These are phyloP conservation scores for Gossypium lobatum DNA, from an alignment of 441 rosid species.

Conservation along the genomic window DNA sequence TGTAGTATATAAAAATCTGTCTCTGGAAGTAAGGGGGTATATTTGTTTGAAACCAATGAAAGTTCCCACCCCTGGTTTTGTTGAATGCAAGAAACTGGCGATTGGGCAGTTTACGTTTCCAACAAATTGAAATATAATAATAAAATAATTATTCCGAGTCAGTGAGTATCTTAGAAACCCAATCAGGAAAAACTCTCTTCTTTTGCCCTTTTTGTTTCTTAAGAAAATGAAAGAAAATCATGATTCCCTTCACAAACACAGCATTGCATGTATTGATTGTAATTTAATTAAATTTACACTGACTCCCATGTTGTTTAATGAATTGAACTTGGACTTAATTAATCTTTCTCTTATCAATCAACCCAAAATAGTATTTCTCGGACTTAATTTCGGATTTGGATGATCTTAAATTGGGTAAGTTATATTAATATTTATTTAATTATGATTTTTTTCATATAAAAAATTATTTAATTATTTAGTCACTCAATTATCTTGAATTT, in stretches of 20 bases:
- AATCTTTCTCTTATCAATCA: background rate
- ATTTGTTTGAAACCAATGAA: too few relatives aligned
- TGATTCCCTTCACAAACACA: background rate
- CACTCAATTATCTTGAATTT: too few relatives aligned
- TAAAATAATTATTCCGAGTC: too few relatives aligned
- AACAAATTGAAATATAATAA: background rate
- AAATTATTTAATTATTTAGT: too few relatives aligned
- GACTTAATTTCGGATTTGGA: too few relatives aligned
- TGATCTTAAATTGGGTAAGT: too few relatives aligned
- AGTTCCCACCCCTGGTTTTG: conserved; percentile 11
- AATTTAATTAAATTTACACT: background rate
- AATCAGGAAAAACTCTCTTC: background rate
- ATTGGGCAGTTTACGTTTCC: background rate
- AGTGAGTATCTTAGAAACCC: background rate
- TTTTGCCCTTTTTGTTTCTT: background rate
- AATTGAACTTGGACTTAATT: conserved; percentile 45
- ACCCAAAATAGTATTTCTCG: background rate
- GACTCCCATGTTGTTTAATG: conserved; percentile 34
- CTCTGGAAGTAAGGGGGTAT: too few relatives aligned
- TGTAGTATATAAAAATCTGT: too few relatives aligned
- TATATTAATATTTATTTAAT: too few relatives aligned
- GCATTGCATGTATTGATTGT: background rate
- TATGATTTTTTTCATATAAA: too few relatives aligned
- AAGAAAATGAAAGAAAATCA: background rate
- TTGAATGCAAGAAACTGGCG: background rate